Base-by-base conservation (phyloP, 352 stramenopile genomes). In the Pythium rhizo-oryzae region DNA sequence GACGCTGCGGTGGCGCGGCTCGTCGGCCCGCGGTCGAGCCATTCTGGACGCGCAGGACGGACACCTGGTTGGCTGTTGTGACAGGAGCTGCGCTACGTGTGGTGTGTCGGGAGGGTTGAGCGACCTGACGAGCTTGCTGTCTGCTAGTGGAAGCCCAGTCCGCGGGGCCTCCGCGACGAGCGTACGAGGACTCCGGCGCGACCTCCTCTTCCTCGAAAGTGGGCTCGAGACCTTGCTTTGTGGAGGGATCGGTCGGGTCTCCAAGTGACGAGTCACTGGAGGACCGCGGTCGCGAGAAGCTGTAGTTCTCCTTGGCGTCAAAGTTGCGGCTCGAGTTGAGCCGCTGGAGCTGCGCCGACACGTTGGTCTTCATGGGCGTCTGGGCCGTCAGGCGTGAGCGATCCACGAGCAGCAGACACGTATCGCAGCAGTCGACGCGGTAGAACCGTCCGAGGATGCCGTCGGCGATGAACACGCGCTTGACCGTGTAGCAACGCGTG, bases 401-500 rank as follows among this genome's bases (percentile, higher is more conserved):
- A 24, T 69, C 77, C 23, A 75, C 77, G 28, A 60, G 49, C 4
- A 80, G 18, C 59, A 79, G 67, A 37, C 77, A 84, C 2, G 70
- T 76, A 62, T 80, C 80, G 61, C 75, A 84, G 16, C 65, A 76
- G 50, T 69, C 65, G 2, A 75, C 68, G n/a, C 65, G 54, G 24
- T 77, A 50, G 50, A 79, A 77, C 9, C 62, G 61, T 8, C 75
- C 77, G 21, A 82, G 33, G 6, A 67, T 56, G 0, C 58, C 62
- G 46, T 79, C 68, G 41, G 65, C 68, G 39, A 84, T 58, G 49
- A 87, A 91, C 43, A 91, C 73, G 41, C 67, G 68, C 70, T 84
- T 86, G 54, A 67, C 57, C 4, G 37, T 59, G 0, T 76, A 72
- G 65, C 82, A 91, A 13, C 78, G 80, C 39, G 76, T 69, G 58